Base-by-base conservation (phyloP, 2,329 filamentous ascomycete genomes). In the Polytolypa hystricis region DNA sequence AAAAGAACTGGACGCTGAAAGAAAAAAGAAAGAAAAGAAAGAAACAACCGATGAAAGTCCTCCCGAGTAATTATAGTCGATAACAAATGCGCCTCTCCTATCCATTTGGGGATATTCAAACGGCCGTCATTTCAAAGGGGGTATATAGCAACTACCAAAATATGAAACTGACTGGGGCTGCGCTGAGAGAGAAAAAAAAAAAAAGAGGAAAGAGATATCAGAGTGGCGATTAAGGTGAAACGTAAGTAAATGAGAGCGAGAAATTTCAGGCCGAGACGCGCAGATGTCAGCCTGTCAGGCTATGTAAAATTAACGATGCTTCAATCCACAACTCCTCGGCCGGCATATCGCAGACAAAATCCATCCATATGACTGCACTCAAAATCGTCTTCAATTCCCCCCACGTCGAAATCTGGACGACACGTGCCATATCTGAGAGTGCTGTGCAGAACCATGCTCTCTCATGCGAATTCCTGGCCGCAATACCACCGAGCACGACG, bases 401-500 rank as follows among this genome's bases (percentile, higher is more conserved):
- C 53, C 55, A 61, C 5, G 44, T 45, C 4, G 23, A 27, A 7
- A 61, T 38, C 3, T 44, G 41, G 10, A 39, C 45, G 6, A 39
- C 38, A 6, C 33, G 39, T 2, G 50, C 41, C 2, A 49, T 42
- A 11, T 53, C 41, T 4, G 41, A 39, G 1, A 62, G 40, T 4
- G 44, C 45, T 0, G 43, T 41, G 5, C 53, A 49, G 33, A 57
- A 64, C 54, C 57, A 64, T 2, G 41, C 28, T 4, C 58, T 53
- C 19, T 57, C 47, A 0, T 47, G 43, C 0, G 46, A 45, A n/a
- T 50, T 46, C 10, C 51, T 47, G 1, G 60, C 54, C 2, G 60
- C 57, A 15, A 65, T 61, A 3, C 56, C 59, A 3, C 58, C 60
- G 6, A 64, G 47, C 0, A 49, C 48, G 5, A 61, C 42, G 3